A percentile compares a stretch with the other conserved stretches of the same genome.
These are phyloP conservation scores for Rostrohypoxylon terebratum DNA, from an alignment of 495 filamentous ascomycete species.

Conservation along the genomic window DNA sequence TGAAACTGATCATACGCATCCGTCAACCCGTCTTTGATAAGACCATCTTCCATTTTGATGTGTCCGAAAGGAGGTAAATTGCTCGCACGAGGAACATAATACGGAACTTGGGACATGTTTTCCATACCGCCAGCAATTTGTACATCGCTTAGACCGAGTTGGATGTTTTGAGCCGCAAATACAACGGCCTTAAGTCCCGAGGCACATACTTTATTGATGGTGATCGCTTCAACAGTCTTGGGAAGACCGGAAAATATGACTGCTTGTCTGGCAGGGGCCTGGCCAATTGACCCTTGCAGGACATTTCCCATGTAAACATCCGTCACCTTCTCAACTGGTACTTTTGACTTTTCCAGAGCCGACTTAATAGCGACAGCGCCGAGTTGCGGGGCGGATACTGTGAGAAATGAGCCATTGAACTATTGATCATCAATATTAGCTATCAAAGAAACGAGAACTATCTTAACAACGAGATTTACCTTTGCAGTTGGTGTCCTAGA, in stretches of 20 bases:
- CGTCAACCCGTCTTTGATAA: conserved; percentile 95
- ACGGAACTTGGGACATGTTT: conserved; percentile 94
- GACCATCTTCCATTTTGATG: conserved; percentile 85
- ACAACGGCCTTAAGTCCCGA: conserved; percentile 93
- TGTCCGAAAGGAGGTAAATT: conserved; percentile 85
- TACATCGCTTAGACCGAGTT: conserved; percentile 85
- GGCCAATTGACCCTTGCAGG: conserved; percentile 83
- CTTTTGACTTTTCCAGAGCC: conserved; percentile 81
- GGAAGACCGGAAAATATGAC: conserved; percentile 87
- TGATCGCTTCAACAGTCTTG: conserved; percentile 80
- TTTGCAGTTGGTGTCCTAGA: conserved; percentile 89
- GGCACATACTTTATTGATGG: conserved; percentile 97
- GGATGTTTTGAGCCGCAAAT: conserved; percentile 92
- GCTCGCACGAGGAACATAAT: conserved; percentile 83
- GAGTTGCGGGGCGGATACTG: conserved; percentile 84
- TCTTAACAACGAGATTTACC: conserved; percentile 57
- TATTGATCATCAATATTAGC: conserved; percentile 55
- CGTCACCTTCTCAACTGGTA: conserved; percentile 80
- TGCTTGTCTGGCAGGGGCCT: conserved; percentile 93
- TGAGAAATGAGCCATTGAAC: conserved; percentile 93
- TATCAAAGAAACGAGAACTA: neutral
- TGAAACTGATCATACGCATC: conserved; percentile 97
- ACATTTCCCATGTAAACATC: conserved; percentile 99
- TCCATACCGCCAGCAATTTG: conserved; percentile 97
- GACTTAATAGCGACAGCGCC: conserved; percentile 90